These are phyloP conservation scores for Didymella sp. DNA, from an alignment of 2,329 filamentous ascomycete species.

Conservation along the genomic window DNA sequence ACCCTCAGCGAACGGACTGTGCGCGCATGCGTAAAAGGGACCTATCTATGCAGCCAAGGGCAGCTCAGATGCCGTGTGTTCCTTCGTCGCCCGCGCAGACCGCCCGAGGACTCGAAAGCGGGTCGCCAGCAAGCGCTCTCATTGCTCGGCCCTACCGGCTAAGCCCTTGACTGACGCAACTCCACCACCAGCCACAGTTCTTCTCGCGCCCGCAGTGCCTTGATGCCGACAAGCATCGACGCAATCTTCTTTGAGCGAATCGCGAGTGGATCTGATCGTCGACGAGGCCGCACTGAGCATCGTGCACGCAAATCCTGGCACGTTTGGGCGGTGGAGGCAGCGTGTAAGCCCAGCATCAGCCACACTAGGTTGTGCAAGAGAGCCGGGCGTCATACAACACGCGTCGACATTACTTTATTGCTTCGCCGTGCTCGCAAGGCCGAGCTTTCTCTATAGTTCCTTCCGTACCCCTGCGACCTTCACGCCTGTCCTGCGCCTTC, in stretches of 20 bases:
- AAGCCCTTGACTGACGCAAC: constrained; percentile 30
- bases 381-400: constrained; percentile 41
- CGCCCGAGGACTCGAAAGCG: constrained; percentile 7
- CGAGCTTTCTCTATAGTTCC: constrained; percentile 7
- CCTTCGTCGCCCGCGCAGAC: constrained; percentile 15
- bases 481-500: constrained; percentile 9
- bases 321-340: constrained; percentile 23
- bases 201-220: constrained; percentile 26
- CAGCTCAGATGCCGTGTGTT: constrained; percentile 18
- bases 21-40: constrained; percentile 9
- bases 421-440: constrained; percentile 11
- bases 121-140: constrained; percentile 13
- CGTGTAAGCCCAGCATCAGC: constrained; percentile 36
- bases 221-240: constrained; percentile 27
- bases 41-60: constrained; percentile 10
- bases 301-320: constrained; percentile 17
- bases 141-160: constrained; percentile 24
- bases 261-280: constrained; percentile 20
- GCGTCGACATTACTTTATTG: constrained; percentile 30
- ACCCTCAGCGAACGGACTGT: neutral
- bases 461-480: constrained; percentile 5
- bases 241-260: constrained; percentile 21
- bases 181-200: constrained; percentile 31
- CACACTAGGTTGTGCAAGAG: constrained; percentile 27
- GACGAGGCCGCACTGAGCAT: constrained; percentile 16